Conservation (phyloP, 371 early-diverging fungal species). For the Mortierella sp. region DNA sequence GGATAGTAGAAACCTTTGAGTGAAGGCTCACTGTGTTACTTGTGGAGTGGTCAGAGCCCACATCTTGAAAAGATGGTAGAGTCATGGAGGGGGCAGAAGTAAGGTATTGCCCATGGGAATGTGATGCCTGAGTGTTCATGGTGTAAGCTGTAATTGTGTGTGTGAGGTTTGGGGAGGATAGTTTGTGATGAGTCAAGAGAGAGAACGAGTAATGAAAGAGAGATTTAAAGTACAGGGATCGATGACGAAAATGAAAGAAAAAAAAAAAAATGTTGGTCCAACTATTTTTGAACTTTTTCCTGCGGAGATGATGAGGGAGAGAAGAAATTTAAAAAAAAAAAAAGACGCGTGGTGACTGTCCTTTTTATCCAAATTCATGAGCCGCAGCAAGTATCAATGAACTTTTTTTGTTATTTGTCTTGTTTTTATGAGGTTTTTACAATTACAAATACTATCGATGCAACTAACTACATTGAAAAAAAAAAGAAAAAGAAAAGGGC, state of each 20-base stretch:
- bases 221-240: too few species aligned
- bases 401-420: background rate
- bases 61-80: too few species aligned
- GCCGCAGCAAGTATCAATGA: background rate
- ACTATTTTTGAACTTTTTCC: background rate
- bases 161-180: too few species aligned
- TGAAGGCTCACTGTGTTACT: background rate
- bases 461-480: background rate
- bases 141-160: too few species aligned
- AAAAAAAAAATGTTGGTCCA: too few species aligned
- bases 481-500: background rate
- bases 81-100: too few species aligned
- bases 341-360: background rate
- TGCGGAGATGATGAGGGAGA: background rate
- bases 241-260: background rate
- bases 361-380: background rate
- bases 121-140: background rate
- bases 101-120: background rate
- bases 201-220: background rate
- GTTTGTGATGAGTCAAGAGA: background rate
- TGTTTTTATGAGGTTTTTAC: background rate
- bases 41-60: background rate
- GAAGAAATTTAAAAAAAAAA: too few species aligned
- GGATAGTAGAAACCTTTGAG: background rate
- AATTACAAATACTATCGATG: background rate